These are phyloP conservation scores for Trypanosomatidae sp. DNA, from an alignment of 208 protist genomes.

Conservation along the genomic window DNA sequence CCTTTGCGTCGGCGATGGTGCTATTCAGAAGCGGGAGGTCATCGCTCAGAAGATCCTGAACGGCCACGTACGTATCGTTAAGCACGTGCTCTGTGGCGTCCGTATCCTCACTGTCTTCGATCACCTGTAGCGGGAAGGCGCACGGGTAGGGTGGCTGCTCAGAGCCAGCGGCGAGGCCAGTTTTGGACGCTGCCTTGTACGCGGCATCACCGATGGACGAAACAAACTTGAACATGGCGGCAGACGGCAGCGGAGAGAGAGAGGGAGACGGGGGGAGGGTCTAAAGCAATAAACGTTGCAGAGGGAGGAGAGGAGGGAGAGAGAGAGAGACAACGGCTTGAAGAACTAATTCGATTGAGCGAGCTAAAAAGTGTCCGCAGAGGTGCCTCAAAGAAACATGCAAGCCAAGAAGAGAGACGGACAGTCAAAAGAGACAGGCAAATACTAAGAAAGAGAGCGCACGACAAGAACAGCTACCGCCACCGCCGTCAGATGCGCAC, in stretches of 20 bases:
- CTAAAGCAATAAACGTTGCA: neutral
- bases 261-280: neutral
- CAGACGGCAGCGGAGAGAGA: neutral
- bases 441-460: neutral
- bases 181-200: conserved; percentile 76
- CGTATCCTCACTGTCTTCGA: conserved; percentile 52
- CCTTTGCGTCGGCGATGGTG: conserved; percentile 29
- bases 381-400: neutral
- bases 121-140: conserved; percentile 62
- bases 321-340: neutral
- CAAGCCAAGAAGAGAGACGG: neutral
- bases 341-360: neutral
- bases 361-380: neutral
- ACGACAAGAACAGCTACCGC: neutral
- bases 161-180: conserved; percentile 64
- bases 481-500: neutral
- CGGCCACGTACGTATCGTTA: conserved; percentile 48
- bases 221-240: conserved; percentile 67
- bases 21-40: conserved; percentile 48
- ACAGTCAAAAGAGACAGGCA: conserved; percentile 4
- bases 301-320: conserved; percentile 4
- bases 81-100: conserved; percentile 44
- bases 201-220: conserved; percentile 66
- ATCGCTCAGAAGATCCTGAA: conserved; percentile 64
- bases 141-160: conserved; percentile 87